Conservation (phyloP, 1,284 basidiomycete species). For the Singerocomus inundabilis region DNA sequence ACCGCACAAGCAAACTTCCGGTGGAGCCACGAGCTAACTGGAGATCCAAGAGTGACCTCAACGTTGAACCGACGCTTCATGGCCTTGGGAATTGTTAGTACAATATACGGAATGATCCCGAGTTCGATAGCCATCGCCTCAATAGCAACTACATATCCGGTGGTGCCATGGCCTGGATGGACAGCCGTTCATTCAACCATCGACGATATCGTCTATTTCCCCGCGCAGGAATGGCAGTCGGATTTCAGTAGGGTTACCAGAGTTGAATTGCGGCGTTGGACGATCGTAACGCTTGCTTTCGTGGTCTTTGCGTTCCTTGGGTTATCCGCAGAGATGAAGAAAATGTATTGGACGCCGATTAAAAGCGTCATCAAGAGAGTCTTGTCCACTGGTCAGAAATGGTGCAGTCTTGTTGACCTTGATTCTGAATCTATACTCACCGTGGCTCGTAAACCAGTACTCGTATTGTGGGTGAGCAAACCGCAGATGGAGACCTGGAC, state of each 20-base stretch:
- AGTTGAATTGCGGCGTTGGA: constrained; percentile 24
- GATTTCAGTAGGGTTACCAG: not conserved
- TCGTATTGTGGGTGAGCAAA: not conserved
- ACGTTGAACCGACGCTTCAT: constrained; percentile 18
- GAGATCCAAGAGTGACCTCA: not conserved
- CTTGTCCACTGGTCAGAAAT: not conserved
- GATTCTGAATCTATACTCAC: constrained; percentile 1
- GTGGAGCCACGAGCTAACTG: not conserved
- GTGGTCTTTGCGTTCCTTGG: constrained; percentile 29
- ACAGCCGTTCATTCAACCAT: constrained; percentile 16
- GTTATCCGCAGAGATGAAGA: constrained; percentile 21
- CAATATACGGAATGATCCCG: constrained; percentile 18
- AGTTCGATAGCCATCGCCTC: constrained; percentile 15
- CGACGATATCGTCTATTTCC: constrained; percentile 8
- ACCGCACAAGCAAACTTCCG: constrained; percentile 8
- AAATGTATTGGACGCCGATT: constrained; percentile 14
- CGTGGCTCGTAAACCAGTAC: not conserved
- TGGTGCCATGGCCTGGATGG: constrained; percentile 28
- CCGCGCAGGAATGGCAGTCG: constrained; percentile 14
- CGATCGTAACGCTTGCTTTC: constrained; percentile 13
- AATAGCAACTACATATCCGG: constrained; percentile 10
- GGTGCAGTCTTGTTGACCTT: constrained; percentile 4
- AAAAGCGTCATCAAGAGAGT: constrained; percentile 2
- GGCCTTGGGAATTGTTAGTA: constrained; percentile 11
- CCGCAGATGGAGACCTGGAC: not conserved